These are phyloP conservation scores for Wallemia ichthyophaga DNA, from an alignment of 1,284 basidiomycete species.

Conservation along the genomic window DNA sequence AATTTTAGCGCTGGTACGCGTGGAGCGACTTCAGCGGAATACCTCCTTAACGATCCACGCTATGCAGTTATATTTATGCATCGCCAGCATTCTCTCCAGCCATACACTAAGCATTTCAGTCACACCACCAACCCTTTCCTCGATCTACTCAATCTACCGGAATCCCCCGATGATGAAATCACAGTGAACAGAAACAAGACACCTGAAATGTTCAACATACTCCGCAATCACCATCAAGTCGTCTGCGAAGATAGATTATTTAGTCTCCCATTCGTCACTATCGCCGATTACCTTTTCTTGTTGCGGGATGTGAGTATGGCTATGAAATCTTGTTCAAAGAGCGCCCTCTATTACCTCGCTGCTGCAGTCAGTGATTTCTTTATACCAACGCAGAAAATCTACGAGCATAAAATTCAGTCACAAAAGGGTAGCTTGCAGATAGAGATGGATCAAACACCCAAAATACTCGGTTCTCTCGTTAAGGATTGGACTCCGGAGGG, in stretches of 20 bases:
- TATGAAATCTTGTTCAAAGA: conserved; percentile 27
- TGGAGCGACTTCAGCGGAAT: conserved; percentile 89
- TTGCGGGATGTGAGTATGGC: conserved; percentile 39
- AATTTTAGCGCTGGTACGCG: conserved; percentile 98
- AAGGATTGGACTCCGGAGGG: conserved; percentile 76
- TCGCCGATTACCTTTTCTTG: conserved; percentile 88
- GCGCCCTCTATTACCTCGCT: conserved; percentile 78
- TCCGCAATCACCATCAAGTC: conserved; percentile 52
- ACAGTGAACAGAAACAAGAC: conserved; percentile 11
- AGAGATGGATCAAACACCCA: conserved; percentile 97
- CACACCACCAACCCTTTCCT: conserved; percentile 94
- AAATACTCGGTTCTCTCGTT: conserved; percentile 71
- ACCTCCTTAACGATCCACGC: conserved; percentile 54
- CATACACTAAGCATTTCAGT: conserved; percentile 86
- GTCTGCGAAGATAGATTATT: conserved; percentile 41
- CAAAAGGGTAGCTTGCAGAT: conserved; percentile 34
- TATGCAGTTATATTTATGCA: conserved; percentile 99
- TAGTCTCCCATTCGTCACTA: conserved; percentile 68
- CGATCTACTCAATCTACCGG: conserved; percentile 50
- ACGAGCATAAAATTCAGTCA: neutral
- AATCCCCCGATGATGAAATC: neutral
- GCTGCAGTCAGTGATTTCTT: conserved; percentile 97
- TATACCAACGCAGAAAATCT: conserved; percentile 41
- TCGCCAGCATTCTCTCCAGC: conserved; percentile 81
- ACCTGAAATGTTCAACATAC: conserved; percentile 32